phyloP scores from a whole-genome alignment of 768 basidiomycete species.

The Mrakia gelida region DNA sequence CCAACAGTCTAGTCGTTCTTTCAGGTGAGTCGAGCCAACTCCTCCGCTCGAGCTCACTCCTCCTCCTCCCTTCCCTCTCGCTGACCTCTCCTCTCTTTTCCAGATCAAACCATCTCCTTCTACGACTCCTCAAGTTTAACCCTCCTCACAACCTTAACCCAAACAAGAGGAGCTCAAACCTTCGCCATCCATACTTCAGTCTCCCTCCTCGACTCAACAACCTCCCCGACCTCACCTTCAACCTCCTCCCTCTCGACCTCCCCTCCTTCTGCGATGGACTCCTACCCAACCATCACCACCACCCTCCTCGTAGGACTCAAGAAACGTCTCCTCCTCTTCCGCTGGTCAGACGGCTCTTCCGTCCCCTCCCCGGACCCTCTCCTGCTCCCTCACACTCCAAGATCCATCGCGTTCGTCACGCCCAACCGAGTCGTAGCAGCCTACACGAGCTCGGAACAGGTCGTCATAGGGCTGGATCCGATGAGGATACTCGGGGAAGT shows the following conservation, averaged over 20 bases:
- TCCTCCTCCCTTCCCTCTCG: not conserved
- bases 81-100: not conserved
- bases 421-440: conserved; percentile 63
- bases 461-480: conserved; percentile 62
- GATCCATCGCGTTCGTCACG: conserved; percentile 70
- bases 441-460: conserved; percentile 73
- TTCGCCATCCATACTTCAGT: conserved; percentile 70
- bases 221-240: conserved; percentile 67
- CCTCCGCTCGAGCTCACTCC: conserved; percentile 34
- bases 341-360: conserved; percentile 16
- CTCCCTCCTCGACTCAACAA: conserved; percentile 48
- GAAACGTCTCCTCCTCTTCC: conserved; percentile 20
- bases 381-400: conserved; percentile 80
- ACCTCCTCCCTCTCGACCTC: conserved; percentile 69
- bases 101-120: conserved; percentile 70
- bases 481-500: conserved; percentile 47
- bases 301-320: conserved; percentile 69
- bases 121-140: conserved; percentile 69
- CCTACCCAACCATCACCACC: conserved; percentile 60
- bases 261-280: conserved; percentile 45
- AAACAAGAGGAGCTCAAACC: conserved; percentile 75
- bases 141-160: conserved; percentile 65
- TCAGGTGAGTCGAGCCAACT: conserved; percentile 55
- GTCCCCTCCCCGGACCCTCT: not conserved
- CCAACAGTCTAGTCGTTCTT: conserved; percentile 77